Conservation (phyloP, 306 rosid genomes). For the Casuarina equisetifolia region DNA sequence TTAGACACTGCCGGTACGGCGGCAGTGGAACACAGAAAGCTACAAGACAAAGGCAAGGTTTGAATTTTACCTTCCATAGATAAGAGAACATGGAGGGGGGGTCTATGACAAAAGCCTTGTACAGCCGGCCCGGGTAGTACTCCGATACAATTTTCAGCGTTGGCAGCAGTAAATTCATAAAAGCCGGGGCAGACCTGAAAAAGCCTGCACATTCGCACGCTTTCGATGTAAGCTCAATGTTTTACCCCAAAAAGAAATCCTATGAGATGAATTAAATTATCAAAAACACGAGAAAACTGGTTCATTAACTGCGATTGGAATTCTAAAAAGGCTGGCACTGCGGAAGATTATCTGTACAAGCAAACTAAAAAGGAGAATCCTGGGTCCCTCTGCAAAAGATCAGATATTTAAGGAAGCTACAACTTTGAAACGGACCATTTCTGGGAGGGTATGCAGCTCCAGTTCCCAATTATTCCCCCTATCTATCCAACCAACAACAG, state of each 20-base stretch:
- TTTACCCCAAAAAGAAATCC: background rate
- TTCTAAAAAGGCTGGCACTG: slow-evolving; percentile 6
- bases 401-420: slow-evolving; percentile 51
- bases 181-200: slow-evolving; percentile 88
- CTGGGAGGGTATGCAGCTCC: slow-evolving; percentile 35
- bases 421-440: slow-evolving; percentile 49
- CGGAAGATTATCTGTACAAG: slow-evolving; percentile 11
- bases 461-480: slow-evolving; percentile 76
- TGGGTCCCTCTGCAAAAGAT: slow-evolving; percentile 38
- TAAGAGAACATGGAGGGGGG: slow-evolving; percentile 86
- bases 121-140: slow-evolving; percentile 71
- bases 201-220: slow-evolving; percentile 59
- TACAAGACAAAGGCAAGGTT: slow-evolving; percentile 21
- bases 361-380: slow-evolving; percentile 43
- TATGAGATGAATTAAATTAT: background rate
- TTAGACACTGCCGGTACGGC: background rate
- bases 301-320: background rate
- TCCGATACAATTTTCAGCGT: slow-evolving; percentile 76
- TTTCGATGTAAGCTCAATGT: background rate
- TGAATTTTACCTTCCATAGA: slow-evolving; percentile 84
- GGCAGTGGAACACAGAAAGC: slow-evolving; percentile 26
- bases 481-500: background rate
- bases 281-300: background rate
- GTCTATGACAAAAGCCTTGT: slow-evolving; percentile 81
- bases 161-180: slow-evolving; percentile 68